phyloP scores from a whole-genome alignment of 768 basidiomycete genomes.

The Lepiota subincarnata region DNA sequence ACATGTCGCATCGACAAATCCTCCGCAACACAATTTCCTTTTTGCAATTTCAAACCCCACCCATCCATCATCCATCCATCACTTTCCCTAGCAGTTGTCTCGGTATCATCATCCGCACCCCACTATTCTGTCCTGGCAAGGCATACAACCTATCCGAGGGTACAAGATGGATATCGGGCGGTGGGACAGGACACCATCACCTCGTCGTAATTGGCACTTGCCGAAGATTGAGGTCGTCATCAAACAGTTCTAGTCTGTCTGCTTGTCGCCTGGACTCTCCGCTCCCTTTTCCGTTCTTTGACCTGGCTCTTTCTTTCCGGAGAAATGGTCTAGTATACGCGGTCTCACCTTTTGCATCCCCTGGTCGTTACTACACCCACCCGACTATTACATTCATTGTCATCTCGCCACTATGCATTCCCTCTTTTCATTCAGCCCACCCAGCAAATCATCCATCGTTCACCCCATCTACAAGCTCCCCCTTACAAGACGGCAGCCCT shows the following conservation, averaged over 20 bases:
- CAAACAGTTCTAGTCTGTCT: slow-evolving; percentile 30
- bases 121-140: slow-evolving; percentile 44
- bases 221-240: slow-evolving; percentile 20
- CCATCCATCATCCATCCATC: slow-evolving; percentile 56
- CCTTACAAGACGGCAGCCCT: slow-evolving; percentile 9
- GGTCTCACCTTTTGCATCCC: slow-evolving; percentile 15
- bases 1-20: slow-evolving; percentile 56
- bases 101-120: slow-evolving; percentile 37
- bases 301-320: slow-evolving; percentile 13
- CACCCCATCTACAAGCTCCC: slow-evolving; percentile 17
- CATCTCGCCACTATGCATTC: slow-evolving; percentile 16
- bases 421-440: slow-evolving; percentile 14
- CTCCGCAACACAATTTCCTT: slow-evolving; percentile 48
- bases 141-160: slow-evolving; percentile 44
- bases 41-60: slow-evolving; percentile 37
- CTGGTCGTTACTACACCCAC: slow-evolving; percentile 8
- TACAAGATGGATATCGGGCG: slow-evolving; percentile 23
- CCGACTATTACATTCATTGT: slow-evolving; percentile 14
- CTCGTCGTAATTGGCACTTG: slow-evolving; percentile 19
- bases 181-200: slow-evolving; percentile 24
- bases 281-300: slow-evolving; percentile 13
- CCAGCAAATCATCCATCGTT: slow-evolving; percentile 14
- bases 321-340: slow-evolving; percentile 16
- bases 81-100: slow-evolving; percentile 65
- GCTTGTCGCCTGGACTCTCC: slow-evolving; percentile 11